These are phyloP conservation scores for Flaveria sonorensis DNA, from an alignment of 129 eudicot species.

Conservation along the genomic window DNA sequence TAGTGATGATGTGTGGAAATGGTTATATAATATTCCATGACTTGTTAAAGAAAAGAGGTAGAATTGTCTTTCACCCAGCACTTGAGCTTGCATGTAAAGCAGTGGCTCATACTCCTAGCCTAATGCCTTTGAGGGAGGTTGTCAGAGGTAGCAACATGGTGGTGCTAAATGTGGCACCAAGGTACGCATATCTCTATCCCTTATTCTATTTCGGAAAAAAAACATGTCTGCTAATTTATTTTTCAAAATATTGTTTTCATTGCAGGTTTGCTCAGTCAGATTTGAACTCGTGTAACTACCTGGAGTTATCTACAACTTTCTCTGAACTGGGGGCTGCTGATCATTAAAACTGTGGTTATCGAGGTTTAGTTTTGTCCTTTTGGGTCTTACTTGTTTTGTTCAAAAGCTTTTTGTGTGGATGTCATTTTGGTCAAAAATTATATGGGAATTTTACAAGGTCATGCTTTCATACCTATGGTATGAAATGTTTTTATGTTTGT, in stretches of 20 bases:
- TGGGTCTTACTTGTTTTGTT: background rate
- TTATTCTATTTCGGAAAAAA: background rate
- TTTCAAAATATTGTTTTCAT: background rate
- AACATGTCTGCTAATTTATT: background rate
- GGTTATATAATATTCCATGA: constrained; percentile 18
- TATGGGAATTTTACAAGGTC: constrained; percentile 4
- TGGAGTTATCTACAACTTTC: constrained; percentile 19
- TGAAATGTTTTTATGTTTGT: constrained; percentile 13
- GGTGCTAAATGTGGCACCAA: constrained; percentile 20
- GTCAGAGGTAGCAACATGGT: constrained; percentile 17
- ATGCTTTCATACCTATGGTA: constrained; percentile 3
- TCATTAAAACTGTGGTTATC: background rate
- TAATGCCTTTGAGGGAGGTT: constrained; percentile 24
- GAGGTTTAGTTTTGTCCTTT: background rate
- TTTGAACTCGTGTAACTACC: background rate
- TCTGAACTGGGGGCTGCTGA: background rate
- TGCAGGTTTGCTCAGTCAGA: constrained; percentile 2
- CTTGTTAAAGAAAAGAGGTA: constrained; percentile 23
- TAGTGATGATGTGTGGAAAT: constrained; percentile 19
- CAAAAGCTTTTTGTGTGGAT: background rate
- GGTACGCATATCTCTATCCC: constrained; percentile 15
- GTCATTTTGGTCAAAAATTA: background rate
- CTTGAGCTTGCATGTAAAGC: background rate
- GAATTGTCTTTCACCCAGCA: background rate
- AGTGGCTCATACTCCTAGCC: constrained; percentile 28